Base-by-base conservation (phyloP, 108 stramenopile species). In the Pseudonitzschia delicatissima region DNA sequence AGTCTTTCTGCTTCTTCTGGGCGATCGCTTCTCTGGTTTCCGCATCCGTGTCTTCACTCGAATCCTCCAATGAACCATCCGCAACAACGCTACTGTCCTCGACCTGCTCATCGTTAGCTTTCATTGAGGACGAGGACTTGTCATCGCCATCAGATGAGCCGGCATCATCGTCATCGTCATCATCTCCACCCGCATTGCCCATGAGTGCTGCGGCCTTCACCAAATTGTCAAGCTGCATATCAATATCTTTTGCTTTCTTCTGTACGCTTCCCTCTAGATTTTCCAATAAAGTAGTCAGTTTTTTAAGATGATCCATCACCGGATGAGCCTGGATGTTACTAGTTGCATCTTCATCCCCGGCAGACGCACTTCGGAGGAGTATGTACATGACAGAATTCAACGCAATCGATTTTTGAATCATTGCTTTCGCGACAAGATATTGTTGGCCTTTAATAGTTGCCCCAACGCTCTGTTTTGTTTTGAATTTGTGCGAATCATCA, bases 341-440 rank as follows among this genome's bases (percentile, higher is more conserved):
- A n/a, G 17, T 51, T 4, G 60, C 67, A 45, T 34, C 45, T 44
- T 51, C 69, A 27, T 64, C 65, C 21, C 23, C 45, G 39, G 13
- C 35, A 61, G 45, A 40, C 15, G 83, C 81, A 29, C 69, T 45
- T 59, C 90, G 92, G 53, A 95, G 68, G n/a, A 91, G 57, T n/a
- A 95, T 77, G 52, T 90, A 95, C 27, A 83, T 71, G 26, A 77
- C 76, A 42, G 87, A 49, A 70, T 95, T 95, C 55, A 95, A 69
- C 48, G 82, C 84, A 32, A 71, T 69, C 6, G 87, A 84, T 37
- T 82, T 73, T 61, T 90, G 83, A 15, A 86, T 29, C 77, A 90
- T 70, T 34, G 78, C 59, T 59, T 88, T 91, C 37, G 89, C 80
- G 33, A 87, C 57, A 27, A 95, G 73, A 61, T 84, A 95, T 39